phyloP scores from a whole-genome alignment of 768 basidiomycete species.

The Tricholoma flavovirens region DNA sequence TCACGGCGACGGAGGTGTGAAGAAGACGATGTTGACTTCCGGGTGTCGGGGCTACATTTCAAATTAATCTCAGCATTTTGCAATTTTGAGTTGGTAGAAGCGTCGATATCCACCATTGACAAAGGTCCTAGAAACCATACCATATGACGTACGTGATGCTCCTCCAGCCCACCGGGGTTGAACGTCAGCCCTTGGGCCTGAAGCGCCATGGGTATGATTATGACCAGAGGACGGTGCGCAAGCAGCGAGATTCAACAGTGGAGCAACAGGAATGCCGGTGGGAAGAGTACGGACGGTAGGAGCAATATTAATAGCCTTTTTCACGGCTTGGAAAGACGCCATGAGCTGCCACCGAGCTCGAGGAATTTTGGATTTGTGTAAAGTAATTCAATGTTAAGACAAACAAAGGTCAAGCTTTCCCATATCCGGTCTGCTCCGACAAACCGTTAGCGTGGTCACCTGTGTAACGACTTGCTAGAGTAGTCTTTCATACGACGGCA shows the following conservation, averaged over 20 bases:
- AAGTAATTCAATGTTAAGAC: not conserved
- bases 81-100: not conserved
- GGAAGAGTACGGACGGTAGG: constrained; percentile 78
- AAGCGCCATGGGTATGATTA: constrained; percentile 51
- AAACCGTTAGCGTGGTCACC: too few species aligned
- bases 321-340: constrained; percentile 67
- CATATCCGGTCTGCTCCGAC: constrained; percentile 2
- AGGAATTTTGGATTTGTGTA: constrained; percentile 26
- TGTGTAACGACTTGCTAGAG: too few species aligned
- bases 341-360: constrained; percentile 37
- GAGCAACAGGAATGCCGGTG: constrained; percentile 73
- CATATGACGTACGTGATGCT: constrained; percentile 41
- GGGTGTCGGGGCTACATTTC: constrained; percentile 44
- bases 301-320: constrained; percentile 77
- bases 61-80: constrained; percentile 5
- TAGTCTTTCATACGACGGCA: too few species aligned
- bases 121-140: constrained; percentile 62
- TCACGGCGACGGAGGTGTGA: constrained; percentile 66
- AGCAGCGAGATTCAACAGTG: constrained; percentile 67
- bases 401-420: not conserved
- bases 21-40: constrained; percentile 60
- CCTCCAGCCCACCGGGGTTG: constrained; percentile 63
- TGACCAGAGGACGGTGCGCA: constrained; percentile 58
- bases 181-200: constrained; percentile 53
- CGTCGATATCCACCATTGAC: constrained; percentile 45